Evolutionary conservation across 805 yeast species (phyloP).

Genomic region (Candida ortonii): DNA sequence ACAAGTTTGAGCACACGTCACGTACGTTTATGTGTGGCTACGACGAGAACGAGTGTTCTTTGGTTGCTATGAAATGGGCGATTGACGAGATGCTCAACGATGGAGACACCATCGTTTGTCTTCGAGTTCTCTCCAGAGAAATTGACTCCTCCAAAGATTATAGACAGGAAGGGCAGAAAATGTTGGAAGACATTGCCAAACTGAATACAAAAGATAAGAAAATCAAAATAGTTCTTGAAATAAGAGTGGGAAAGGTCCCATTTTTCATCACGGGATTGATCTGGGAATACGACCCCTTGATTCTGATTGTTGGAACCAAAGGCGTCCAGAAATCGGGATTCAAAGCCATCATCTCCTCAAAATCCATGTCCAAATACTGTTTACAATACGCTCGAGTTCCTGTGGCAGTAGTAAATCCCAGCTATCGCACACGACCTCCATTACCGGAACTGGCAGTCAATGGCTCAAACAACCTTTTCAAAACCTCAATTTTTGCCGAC

Average conservation of each 20-base stretch:
- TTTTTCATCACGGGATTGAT: constrained; percentile 40
- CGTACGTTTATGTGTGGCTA: constrained; percentile 45
- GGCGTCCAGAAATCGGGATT: constrained; percentile 37
- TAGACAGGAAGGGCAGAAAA: constrained; percentile 33
- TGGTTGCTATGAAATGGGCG: constrained; percentile 44
- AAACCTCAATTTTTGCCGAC: constrained; percentile 8
- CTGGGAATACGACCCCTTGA: constrained; percentile 43
- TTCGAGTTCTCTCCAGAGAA: constrained; percentile 40
- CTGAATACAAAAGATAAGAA: constrained; percentile 36
- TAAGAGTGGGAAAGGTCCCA: constrained; percentile 42
- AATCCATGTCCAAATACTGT: constrained; percentile 47
- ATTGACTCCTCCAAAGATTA: constrained; percentile 26
- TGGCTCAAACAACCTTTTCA: neutral
- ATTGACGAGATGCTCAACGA: constrained; percentile 42
- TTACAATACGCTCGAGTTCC: constrained; percentile 46
- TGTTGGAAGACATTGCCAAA: constrained; percentile 32
- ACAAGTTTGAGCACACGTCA: constrained; percentile 34
- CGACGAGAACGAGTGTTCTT: constrained; percentile 40
- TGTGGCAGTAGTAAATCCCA: constrained; percentile 43
- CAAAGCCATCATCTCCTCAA: constrained; percentile 37
- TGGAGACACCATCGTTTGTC: constrained; percentile 45
- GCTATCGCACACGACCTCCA: constrained; percentile 16
- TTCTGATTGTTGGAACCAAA: constrained; percentile 45
- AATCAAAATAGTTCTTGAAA: constrained; percentile 42
- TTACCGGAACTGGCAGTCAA: neutral